phyloP scores from a whole-genome alignment of 1,284 basidiomycete genomes.

The Ceratobasidium sp. region DNA sequence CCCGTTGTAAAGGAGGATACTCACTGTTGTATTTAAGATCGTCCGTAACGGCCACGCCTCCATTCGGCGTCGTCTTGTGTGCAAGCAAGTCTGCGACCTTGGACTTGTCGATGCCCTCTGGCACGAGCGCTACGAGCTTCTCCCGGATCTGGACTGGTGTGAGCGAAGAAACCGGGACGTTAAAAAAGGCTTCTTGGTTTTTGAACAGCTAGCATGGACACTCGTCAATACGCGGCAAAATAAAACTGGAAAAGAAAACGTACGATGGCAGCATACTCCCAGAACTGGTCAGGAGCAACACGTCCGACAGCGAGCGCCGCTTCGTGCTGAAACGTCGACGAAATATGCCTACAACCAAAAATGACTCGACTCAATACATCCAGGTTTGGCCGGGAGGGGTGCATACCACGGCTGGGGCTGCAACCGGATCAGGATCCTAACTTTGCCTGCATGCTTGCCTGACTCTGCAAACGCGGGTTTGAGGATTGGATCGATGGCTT shows the following conservation, averaged over 20 bases:
- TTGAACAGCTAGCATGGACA: slow-evolving; percentile 70
- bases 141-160: slow-evolving; percentile 77
- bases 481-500: slow-evolving; percentile 65
- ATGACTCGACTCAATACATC: not conserved
- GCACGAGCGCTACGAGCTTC: slow-evolving; percentile 69
- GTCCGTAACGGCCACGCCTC: slow-evolving; percentile 76
- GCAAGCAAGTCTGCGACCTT: slow-evolving; percentile 59
- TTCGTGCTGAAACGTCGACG: slow-evolving; percentile 79
- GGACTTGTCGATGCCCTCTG: slow-evolving; percentile 56
- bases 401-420: slow-evolving; percentile 72
- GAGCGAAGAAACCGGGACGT: slow-evolving; percentile 72
- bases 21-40: slow-evolving; percentile 84
- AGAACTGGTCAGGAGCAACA: slow-evolving; percentile 76
- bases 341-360: slow-evolving; percentile 67
- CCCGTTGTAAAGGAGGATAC: slow-evolving; percentile 47
- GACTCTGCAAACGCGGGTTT: slow-evolving; percentile 65
- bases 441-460: slow-evolving; percentile 76
- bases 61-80: slow-evolving; percentile 70
- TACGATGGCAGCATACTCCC: slow-evolving; percentile 74
- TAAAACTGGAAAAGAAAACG: slow-evolving; percentile 44
- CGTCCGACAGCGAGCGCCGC: slow-evolving; percentile 78
- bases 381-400: not conserved
- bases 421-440: slow-evolving; percentile 78
- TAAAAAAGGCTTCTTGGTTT: slow-evolving; percentile 76
- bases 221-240: slow-evolving; percentile 45